A percentile compares a stretch with the other conserved stretches of the same genome.
These are phyloP conservation scores for Phytophthora parvispora DNA, from an alignment of 352 stramenopile genomes.

Conservation along the genomic window DNA sequence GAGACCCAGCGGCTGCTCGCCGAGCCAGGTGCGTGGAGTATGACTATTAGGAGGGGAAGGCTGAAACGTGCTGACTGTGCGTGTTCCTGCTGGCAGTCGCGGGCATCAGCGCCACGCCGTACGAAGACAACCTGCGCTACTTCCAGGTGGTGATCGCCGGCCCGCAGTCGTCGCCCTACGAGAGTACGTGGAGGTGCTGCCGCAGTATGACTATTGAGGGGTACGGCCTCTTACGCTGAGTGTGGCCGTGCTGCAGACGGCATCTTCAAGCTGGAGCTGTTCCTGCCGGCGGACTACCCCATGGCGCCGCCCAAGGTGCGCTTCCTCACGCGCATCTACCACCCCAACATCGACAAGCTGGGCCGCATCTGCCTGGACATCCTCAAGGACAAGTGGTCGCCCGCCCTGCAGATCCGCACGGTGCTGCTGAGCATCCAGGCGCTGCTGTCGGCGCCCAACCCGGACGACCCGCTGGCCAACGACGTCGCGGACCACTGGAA, in stretches of 20 bases:
- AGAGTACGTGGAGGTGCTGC: conserved; percentile 70
- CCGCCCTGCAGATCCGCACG: conserved; percentile 98
- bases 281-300: conserved; percentile 98
- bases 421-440: conserved; percentile 98
- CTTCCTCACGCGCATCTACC: conserved; percentile 99
- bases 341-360: conserved; percentile 99
- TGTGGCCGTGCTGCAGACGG: conserved; percentile 60
- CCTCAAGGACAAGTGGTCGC: conserved; percentile 99
- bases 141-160: conserved; percentile 98
- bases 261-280: conserved; percentile 98
- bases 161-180: conserved; percentile 97
- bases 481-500: conserved; percentile 99
- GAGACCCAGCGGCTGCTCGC: conserved; percentile 97
- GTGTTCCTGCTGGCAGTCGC: conserved; percentile 64
- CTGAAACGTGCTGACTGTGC: not conserved
- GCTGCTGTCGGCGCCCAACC: conserved; percentile 97
- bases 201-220: conserved; percentile 12
- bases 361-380: conserved; percentile 99
- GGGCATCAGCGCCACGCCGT: conserved; percentile 97
- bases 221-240: not conserved
- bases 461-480: conserved; percentile 98
- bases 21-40: conserved; percentile 81
- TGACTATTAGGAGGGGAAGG: not conserved
- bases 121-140: conserved; percentile 98
- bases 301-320: conserved; percentile 98